These are phyloP conservation scores for Yarrowia bubula DNA, from an alignment of 805 yeast species.

Conservation along the genomic window DNA sequence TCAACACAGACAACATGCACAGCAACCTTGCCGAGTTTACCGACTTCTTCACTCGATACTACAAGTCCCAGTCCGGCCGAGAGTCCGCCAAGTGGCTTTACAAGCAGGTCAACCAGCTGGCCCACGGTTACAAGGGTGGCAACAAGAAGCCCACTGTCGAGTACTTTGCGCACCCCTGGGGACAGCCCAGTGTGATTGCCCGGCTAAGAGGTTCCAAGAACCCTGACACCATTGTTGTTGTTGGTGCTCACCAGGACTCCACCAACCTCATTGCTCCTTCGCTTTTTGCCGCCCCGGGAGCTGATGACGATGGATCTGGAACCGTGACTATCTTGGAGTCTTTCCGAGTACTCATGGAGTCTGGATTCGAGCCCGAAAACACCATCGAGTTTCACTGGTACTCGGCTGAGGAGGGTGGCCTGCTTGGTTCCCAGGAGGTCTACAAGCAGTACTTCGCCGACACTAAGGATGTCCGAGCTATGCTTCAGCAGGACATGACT, in stretches of 20 bases:
- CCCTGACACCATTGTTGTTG: conserved; percentile 55
- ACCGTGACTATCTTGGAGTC: conserved; percentile 76
- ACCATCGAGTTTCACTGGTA: conserved; percentile 91
- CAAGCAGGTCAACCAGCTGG: conserved; percentile 44
- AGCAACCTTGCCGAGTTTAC: conserved; percentile 60
- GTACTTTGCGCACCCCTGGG: conserved; percentile 69
- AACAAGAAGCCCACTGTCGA: conserved; percentile 45
- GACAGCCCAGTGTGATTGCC: conserved; percentile 73
- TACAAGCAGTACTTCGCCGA: conserved; percentile 52
- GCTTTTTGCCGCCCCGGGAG: conserved; percentile 79
- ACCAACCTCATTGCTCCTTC: conserved; percentile 70
- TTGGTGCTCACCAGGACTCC: conserved; percentile 91
- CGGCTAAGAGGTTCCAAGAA: conserved; percentile 45
- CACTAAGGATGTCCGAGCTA: conserved; percentile 62
- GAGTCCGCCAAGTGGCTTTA: conserved; percentile 71
- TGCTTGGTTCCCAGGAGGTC: conserved; percentile 80
- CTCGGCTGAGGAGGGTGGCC: conserved; percentile 92
- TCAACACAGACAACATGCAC: conserved; percentile 51
- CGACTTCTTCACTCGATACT: conserved; percentile 72
- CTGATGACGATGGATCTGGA: conserved; percentile 93
- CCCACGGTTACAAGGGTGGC: conserved; percentile 37
- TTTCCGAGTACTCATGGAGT: conserved; percentile 55
- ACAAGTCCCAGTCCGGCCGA: conserved; percentile 66
- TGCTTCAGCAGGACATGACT: conserved; percentile 95
- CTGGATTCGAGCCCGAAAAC: conserved; percentile 56